Evolutionary conservation across 495 filamentous ascomycete genomes (phyloP), one percentile per base, ranked within the genome.

Genomic region (Ramalina intermedia): DNA sequence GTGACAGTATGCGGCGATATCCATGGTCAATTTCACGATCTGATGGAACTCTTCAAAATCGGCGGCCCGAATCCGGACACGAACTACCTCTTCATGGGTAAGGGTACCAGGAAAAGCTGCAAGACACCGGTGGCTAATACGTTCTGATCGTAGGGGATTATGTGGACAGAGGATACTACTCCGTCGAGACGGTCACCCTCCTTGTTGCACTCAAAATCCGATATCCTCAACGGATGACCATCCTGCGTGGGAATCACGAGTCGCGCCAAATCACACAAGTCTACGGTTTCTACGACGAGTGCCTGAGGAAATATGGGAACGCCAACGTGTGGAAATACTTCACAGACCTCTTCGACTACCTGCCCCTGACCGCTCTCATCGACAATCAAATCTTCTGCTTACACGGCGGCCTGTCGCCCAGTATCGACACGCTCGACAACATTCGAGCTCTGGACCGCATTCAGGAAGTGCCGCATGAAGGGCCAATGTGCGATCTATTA

Each of bases 351-450:
- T 96, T 98, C 72, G 91, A 98, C 70, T 98, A 89, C 69, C 87
- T 98, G 37, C 91, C 91, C 55, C 81, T 98, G 62, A 98, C 91
- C 54, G 91, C 91, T 51, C 78, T 98, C 54, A 98, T 98, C 70
- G 90, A 98, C 69, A 96, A 95, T 69, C 91, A 98, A 73, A 98
- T 98, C 66, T 98, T 98, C 79, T 98, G 91, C 70, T 80, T 98
- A 46, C 91, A 98, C 69, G 91, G 91, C 58, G 91, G 91, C 52
- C 75, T 98, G 47, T 93, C 86, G 46, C 91, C 91, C 29, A 91
- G 84, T 62, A 96, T 98, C 59, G 91, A 98, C 66, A 96, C 91
- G 23, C 80, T 98, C 33, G 91, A 98, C 70, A 96, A 98, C 66
- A 98, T 98, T 62, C 75, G 90, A 54, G 87, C 87, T 13, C 78